Conservation (phyloP, 257 asterid genomes). For the Misopates orontium region DNA sequence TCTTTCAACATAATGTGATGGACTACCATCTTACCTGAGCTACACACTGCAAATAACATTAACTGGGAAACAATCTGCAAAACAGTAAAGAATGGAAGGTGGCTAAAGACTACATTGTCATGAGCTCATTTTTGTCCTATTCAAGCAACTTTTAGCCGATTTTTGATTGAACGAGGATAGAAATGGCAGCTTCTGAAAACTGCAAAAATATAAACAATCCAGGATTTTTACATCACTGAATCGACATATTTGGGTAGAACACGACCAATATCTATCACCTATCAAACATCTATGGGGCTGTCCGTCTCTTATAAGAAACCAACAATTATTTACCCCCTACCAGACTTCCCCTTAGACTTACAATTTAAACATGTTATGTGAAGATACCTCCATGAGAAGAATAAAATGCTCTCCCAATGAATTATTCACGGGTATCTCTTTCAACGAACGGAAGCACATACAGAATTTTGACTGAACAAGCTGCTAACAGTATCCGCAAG, state of each 20-base stretch:
- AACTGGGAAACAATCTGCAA: too few relatives aligned
- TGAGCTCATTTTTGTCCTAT: too few relatives aligned
- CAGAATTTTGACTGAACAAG: slow-evolving; percentile 60
- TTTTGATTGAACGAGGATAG: too few relatives aligned
- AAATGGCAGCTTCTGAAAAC: too few relatives aligned
- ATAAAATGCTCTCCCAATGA: slow-evolving; percentile 14
- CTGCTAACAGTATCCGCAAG: slow-evolving; percentile 48
- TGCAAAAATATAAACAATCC: too few relatives aligned
- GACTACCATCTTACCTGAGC: too few relatives aligned
- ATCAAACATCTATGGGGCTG: slow-evolving; percentile 20
- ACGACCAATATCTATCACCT: slow-evolving; percentile 25
- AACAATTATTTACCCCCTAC: slow-evolving; percentile 4
- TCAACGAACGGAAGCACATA: slow-evolving; percentile 86
- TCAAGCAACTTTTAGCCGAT: too few relatives aligned
- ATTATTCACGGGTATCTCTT: slow-evolving; percentile 17
- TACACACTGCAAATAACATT: too few relatives aligned
- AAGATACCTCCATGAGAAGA: slow-evolving; percentile 10
- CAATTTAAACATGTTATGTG: slow-evolving; percentile 21
- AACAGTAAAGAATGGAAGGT: too few relatives aligned
- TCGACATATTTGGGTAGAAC: slow-evolving; percentile 33
- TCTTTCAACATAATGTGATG: too few relatives aligned
- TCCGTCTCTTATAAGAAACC: slow-evolving; percentile 3
- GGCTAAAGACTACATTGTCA: too few relatives aligned
- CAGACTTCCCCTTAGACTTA: slow-evolving; percentile 10
- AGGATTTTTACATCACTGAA: slow-evolving; percentile 27